Percentiles rank a stretch among this genome's conserved stretches.
Conservation (phyloP, 2,329 filamentous ascomycete genomes). For the Corinectria fuckeliana region DNA sequence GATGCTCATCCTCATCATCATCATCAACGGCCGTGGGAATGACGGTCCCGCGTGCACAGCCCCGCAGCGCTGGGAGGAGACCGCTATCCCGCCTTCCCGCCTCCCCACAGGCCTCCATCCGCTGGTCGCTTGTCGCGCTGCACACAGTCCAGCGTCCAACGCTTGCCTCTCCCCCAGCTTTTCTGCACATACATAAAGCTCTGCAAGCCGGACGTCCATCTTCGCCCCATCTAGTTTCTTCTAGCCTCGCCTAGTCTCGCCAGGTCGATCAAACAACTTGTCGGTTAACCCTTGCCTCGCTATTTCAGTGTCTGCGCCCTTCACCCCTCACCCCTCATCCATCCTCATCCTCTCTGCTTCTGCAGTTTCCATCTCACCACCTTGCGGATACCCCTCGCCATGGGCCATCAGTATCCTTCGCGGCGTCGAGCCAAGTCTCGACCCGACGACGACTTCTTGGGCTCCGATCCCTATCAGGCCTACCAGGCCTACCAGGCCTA, state of each 20-base stretch:
- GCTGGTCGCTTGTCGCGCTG: background rate
- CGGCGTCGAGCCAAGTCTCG: conserved; percentile 35
- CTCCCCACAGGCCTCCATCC: background rate
- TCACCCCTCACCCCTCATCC: conserved; percentile 8
- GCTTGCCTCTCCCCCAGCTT: background rate
- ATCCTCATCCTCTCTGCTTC: background rate
- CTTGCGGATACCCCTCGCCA: conserved; percentile 22
- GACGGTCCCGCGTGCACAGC: conserved; percentile 20
- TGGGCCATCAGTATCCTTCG: conserved; percentile 36
- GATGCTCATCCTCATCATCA: too few species aligned
- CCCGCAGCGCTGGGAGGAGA: conserved; percentile 14
- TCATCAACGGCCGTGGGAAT: conserved; percentile 12
- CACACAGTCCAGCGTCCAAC: background rate
- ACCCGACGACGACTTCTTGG: conserved; percentile 35
- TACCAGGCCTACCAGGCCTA: conserved; percentile 7
- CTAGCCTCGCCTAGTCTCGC: conserved; percentile 14
- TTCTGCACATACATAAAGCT: conserved; percentile 31
- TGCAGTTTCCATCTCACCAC: background rate
- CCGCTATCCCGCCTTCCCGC: background rate
- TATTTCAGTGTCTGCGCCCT: background rate
- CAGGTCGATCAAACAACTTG: conserved; percentile 13
- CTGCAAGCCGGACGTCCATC: conserved; percentile 11
- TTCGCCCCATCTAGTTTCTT: background rate
- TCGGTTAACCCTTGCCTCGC: background rate
- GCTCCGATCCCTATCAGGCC: conserved; percentile 21